Conservation (phyloP, 1,139 yeast genomes). For the Geotrichum klebahnii region DNA sequence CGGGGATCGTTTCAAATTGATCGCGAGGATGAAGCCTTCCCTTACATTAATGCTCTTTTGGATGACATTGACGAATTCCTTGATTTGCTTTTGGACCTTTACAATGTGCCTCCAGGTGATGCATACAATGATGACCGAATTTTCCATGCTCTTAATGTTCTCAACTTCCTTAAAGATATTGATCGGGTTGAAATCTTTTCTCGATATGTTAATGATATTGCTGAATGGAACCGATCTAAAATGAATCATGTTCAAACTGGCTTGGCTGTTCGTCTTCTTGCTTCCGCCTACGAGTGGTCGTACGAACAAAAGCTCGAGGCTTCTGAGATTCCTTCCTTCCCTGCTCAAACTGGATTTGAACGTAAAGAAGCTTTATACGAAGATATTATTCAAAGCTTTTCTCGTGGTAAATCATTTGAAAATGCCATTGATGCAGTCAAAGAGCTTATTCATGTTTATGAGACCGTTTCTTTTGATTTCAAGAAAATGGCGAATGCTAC, state of each 20-base stretch:
- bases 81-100: conserved; percentile 61
- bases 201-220: conserved; percentile 73
- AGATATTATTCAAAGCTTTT: conserved; percentile 66
- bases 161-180: conserved; percentile 72
- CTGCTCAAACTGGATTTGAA: conserved; percentile 74
- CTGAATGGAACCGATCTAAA: conserved; percentile 58
- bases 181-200: conserved; percentile 78
- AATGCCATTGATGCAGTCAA: conserved; percentile 74
- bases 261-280: conserved; percentile 69
- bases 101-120: conserved; percentile 71
- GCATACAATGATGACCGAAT: conserved; percentile 87
- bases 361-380: conserved; percentile 72
- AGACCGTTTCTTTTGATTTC: conserved; percentile 68
- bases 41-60: conserved; percentile 50
- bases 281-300: conserved; percentile 75
- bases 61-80: conserved; percentile 61
- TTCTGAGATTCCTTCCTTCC: conserved; percentile 64
- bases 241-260: conserved; percentile 78
- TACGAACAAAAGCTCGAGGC: conserved; percentile 55
- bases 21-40: conserved; percentile 63
- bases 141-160: conserved; percentile 71
- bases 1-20: conserved; percentile 54
- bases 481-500: conserved; percentile 73
- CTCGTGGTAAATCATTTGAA: conserved; percentile 69
- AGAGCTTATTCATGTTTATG: conserved; percentile 73